Conservation (phyloP, 2,329 filamentous ascomycete species). For the Venturia asperata region DNA sequence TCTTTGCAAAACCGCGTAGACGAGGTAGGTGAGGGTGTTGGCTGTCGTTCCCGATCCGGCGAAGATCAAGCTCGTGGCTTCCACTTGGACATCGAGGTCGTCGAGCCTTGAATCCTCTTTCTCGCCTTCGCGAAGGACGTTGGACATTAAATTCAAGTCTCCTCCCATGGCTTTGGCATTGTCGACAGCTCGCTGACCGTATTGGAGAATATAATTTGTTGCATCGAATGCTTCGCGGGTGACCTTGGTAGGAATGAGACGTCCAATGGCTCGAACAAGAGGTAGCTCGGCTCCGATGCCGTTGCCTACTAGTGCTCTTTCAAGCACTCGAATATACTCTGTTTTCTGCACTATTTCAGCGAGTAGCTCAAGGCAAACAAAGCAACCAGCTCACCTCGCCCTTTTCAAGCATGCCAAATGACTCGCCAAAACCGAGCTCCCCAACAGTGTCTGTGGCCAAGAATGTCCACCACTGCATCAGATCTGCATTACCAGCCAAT, state of each 20-base stretch:
- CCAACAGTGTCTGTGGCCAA: constrained; percentile 36
- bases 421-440: constrained; percentile 35
- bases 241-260: constrained; percentile 12
- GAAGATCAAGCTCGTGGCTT: constrained; percentile 32
- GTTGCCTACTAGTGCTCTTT: constrained; percentile 31
- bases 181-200: constrained; percentile 28
- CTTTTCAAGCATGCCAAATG: constrained; percentile 34
- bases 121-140: constrained; percentile 29
- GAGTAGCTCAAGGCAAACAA: neutral
- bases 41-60: constrained; percentile 32
- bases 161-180: constrained; percentile 4
- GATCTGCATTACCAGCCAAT: constrained; percentile 28
- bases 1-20: constrained; percentile 29
- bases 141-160: constrained; percentile 30
- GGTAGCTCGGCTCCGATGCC: constrained; percentile 34
- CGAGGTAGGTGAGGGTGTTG: constrained; percentile 30
- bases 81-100: constrained; percentile 30
- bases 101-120: constrained; percentile 28
- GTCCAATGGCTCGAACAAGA: constrained; percentile 29
- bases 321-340: constrained; percentile 32
- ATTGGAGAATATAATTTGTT: constrained; percentile 22
- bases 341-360: constrained; percentile 24
- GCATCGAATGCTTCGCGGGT: constrained; percentile 12
- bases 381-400: constrained; percentile 27
- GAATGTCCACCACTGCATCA: constrained; percentile 35